Evolutionary conservation across 805 yeast genomes (phyloP), one percentile per base, ranked within the genome.

Genomic region (Candida lessepsii): DNA sequence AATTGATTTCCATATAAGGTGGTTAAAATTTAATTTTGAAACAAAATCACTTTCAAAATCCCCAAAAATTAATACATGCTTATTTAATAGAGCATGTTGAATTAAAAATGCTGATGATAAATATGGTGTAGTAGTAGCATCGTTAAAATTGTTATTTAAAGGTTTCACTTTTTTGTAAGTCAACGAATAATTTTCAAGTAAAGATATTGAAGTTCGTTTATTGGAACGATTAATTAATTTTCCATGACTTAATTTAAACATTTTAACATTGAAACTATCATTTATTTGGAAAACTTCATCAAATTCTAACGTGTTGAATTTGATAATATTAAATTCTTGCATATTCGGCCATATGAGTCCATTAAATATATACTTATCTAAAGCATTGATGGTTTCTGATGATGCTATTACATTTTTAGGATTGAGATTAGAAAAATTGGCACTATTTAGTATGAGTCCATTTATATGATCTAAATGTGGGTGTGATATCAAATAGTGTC

Each of bases 401-500:
- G 80, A 59, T 0, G 88, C 95, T 46, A 68, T 75, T 3, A 87
- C 55, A 3, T 52, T 50, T 51, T 76, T 81, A 3, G 58, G 49
- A 29, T 36, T 44, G n/a, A 29, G 45, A 3, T 16, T 29, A 2
- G 48, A 26, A 39, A 76, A 70, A 11, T 73, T 69, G 0, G 96
- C 86, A 2, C 90, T 77, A 54, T 88, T 88, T 38, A 89, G 61
- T 0, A 82, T 77, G 35, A 89, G 54, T 0, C 83, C 86, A 8
- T 75, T 56, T 10, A 87, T 69, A 57, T 89, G 97, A 58, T 89
- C 97, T 37, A 89, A 55, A 60, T 89, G 97, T 0, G 91, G 78
- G 59, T 89, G 97, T 1, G 96, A 78, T 19, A 89, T 73, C 35
- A 82, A 63, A 47, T 73, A 78, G 23, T 64, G 64, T 6, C 62